These are phyloP conservation scores for Calonectria pauciramosa DNA, from an alignment of 2,329 filamentous ascomycete genomes.

Conservation along the genomic window DNA sequence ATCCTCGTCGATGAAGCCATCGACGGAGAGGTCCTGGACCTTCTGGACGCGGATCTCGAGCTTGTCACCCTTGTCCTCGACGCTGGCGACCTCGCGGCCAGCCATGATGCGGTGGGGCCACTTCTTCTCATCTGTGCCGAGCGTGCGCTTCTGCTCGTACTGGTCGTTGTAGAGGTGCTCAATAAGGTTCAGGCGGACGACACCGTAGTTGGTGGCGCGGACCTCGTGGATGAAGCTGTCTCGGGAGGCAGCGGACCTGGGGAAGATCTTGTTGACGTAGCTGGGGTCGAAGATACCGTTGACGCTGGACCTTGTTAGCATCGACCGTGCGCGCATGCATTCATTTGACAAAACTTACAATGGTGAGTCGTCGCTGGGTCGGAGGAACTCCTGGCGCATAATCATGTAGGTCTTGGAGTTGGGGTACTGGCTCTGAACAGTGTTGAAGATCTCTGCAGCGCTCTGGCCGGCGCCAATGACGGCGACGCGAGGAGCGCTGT, in stretches of 20 bases:
- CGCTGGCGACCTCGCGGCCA: slow-evolving; percentile 74
- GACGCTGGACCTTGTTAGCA: slow-evolving; percentile 71
- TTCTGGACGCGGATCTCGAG: slow-evolving; percentile 73
- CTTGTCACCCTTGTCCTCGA: slow-evolving; percentile 65
- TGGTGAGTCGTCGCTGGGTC: slow-evolving; percentile 94
- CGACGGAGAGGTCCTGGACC: slow-evolving; percentile 55
- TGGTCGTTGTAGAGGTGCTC: slow-evolving; percentile 90
- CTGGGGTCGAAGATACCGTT: slow-evolving; percentile 97
- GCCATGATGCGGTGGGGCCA: slow-evolving; percentile 89
- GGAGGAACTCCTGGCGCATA: slow-evolving; percentile 86
- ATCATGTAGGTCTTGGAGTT: slow-evolving; percentile 83
- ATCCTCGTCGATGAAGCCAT: slow-evolving; percentile 54
- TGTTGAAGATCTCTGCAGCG: slow-evolving; percentile 95
- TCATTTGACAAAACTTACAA: slow-evolving; percentile 73
- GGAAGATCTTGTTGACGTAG: slow-evolving; percentile 82
- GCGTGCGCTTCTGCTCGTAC: slow-evolving; percentile 85
- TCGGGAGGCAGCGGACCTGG: slow-evolving; percentile 74
- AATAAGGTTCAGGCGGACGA: slow-evolving; percentile 91
- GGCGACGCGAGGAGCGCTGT: slow-evolving; percentile 75
- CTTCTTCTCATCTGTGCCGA: slow-evolving; percentile 75
- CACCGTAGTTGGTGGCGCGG: slow-evolving; percentile 92
- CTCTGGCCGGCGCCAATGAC: slow-evolving; percentile 93
- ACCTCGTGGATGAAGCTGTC: slow-evolving; percentile 74
- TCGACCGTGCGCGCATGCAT: background rate
- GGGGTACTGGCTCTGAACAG: slow-evolving; percentile 85